Evolutionary conservation across 23 red algal genomes (phyloP), one percentile per base, ranked within the genome.

Genomic region (Chondrus crispus): DNA sequence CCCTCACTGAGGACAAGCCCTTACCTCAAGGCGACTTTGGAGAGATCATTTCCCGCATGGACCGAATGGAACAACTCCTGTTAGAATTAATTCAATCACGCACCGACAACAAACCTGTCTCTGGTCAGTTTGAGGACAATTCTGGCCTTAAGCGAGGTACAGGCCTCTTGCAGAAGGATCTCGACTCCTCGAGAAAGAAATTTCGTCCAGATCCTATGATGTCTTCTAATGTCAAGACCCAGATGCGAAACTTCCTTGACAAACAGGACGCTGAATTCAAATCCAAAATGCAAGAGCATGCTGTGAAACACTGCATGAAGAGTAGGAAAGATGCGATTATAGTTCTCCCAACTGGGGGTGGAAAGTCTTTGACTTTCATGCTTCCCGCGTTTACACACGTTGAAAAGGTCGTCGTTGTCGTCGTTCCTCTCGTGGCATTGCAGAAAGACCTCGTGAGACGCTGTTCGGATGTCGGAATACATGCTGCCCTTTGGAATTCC

Each of bases 351-450:
- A 96, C 97, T 9, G 97, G 97, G 26, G 86, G 54, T 2, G 97
- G 97, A 19, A 98, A 98, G 91, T 89, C 84, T 16, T 87, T 98
- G 11, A 78, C 88, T 43, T 98, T 89, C 41, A 93, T 95, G 52
- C 87, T 98, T 48, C 68, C 97, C 1, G 93, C 94, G 16, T 55
- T 18, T n/a, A 55, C n/a, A n/a, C 51, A 55, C n/a, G 16, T 1
- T 14, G n/a, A 55, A 0, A 55, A 55, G n/a, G 51, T 55, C 14
- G n/a, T n/a, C 0, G 51, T 55, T n/a, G 51, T 55, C 51, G n/a
- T 55, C 0, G 51, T 55, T 55, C 51, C 51, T 14, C 51, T 55
- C 51, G 1, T 55, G 16, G 51, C 51, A 0, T n/a, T 55, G 16
- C 51, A 55, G 51, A 55, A 14, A 55, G 51, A 55, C 51, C 51